Percentiles rank a stretch among this genome's conserved stretches.
Conservation (phyloP, 225 moss, liverwort and hornwort species). For the Polytrichum formosum region DNA sequence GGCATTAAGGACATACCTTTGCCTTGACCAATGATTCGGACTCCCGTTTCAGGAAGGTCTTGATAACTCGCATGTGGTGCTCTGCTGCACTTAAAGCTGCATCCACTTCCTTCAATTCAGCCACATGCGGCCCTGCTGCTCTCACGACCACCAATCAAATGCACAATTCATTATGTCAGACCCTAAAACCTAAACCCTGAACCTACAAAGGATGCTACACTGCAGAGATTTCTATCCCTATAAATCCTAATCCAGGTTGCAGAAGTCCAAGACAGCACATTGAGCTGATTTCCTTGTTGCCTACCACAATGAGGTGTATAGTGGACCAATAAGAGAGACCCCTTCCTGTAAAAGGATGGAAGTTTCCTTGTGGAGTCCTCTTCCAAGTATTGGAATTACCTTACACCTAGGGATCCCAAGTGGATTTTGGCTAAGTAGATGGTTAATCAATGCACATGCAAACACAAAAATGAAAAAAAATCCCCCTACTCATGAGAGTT, state of each 20-base stretch:
- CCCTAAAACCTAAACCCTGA: too few relatives aligned
- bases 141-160: conserved; percentile 1
- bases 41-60: conserved; percentile 59
- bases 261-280: background rate
- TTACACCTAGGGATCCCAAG: too few relatives aligned
- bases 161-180: background rate
- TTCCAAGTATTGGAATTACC: too few relatives aligned
- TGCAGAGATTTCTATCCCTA: background rate
- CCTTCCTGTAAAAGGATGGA: background rate
- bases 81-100: conserved; percentile 64
- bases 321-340: background rate
- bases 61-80: conserved; percentile 67
- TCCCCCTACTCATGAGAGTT: too few relatives aligned
- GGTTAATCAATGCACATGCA: too few relatives aligned
- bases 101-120: conserved; percentile 64
- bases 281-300: conserved; percentile 4
- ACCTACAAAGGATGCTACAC: too few relatives aligned
- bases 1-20: conserved; percentile 33
- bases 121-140: conserved; percentile 40
- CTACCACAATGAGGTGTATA: conserved; percentile 1
- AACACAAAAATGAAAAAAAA: too few relatives aligned
- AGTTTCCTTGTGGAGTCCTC: background rate
- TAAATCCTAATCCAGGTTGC: background rate
- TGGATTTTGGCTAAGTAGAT: too few relatives aligned
- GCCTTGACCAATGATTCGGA: conserved; percentile 65